Percentiles rank a stretch among this genome's conserved stretches.
Conservation (phyloP, 164 flowering plant genomes). For the Kingdonia uniflora region DNA sequence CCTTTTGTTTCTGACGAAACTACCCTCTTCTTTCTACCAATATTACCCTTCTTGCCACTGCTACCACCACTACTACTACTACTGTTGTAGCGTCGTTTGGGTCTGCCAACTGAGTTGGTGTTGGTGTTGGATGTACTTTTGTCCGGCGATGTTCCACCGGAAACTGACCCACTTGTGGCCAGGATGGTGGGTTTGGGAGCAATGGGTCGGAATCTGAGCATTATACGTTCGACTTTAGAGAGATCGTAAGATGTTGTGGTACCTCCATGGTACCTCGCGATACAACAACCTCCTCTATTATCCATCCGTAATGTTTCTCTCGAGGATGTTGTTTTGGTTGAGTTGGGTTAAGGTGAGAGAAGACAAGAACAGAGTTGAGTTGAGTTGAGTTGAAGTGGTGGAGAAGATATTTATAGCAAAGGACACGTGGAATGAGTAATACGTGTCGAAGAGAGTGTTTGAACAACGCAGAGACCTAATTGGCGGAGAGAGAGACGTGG, state of each 20-base stretch:
- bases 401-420: background rate
- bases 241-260: constrained; percentile 18
- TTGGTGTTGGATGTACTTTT: background rate
- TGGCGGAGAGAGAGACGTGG: constrained; percentile 36
- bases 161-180: constrained; percentile 16
- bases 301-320: constrained; percentile 28
- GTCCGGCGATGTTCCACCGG: constrained; percentile 24
- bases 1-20: constrained; percentile 13
- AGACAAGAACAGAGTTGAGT: background rate
- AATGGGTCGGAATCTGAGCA: constrained; percentile 76
- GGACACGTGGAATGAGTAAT: constrained; percentile 26
- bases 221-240: constrained; percentile 45
- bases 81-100: no score
- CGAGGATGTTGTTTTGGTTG: background rate
- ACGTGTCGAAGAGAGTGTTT: constrained; percentile 15
- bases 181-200: constrained; percentile 56
- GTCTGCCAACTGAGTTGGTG: no score
- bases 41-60: background rate
- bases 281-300: constrained; percentile 65
- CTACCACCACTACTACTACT: no score
- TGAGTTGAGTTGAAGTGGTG: no score
- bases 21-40: constrained; percentile 13
- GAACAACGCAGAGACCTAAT: constrained; percentile 22
- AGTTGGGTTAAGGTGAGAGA: background rate
- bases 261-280: constrained; percentile 40